Evolutionary conservation across 176 grass and related monocot genomes (phyloP), one percentile per base, ranked within the genome.

Genomic region (Tuctoria greenei): DNA sequence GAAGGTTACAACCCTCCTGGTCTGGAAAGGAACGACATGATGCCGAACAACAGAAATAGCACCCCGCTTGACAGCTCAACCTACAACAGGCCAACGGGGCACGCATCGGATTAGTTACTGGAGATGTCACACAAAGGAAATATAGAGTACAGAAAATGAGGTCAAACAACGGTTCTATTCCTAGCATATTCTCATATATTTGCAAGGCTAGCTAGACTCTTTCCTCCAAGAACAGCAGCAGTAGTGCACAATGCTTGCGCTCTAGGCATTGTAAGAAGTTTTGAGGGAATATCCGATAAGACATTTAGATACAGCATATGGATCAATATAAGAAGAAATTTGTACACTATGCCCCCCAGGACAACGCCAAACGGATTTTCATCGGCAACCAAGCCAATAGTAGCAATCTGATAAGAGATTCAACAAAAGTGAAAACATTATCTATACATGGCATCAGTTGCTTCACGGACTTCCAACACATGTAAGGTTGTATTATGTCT

Each of bases 171-270:
- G 0, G 38, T 81, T 38, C 13, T 24, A 28, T 16, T 70, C 74
- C 38, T 73, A 99, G 92, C 96, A 93, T 99, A 62, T 88, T 95
- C 75, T 99, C 96, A 36, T 92, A 99, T 95, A 99, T 99, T 84
- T 95, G 92, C 0, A 92, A 89, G 46, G 96, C 96, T n/a, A n/a
- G n/a, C n/a, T 65, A 99, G 80, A 80, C 89, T 93, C 79, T 99
- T 99, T 58, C 96, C 96, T 23, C 96, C 96, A 37, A 95, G 64
- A 64, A 99, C 96, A 65, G 96, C 96, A 67, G 92, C 92, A 9
- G 96, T 89, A 51, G 96, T 99, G 85, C 96, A 99, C 64, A 99
- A 78, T 85, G 92, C 92, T 88, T 99, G 96, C 2, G 80, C 96
- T 41, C 96, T 95, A 52, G 42, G 66, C 72, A 60, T n/a, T n/a